Conservation (phyloP, 148 eudicot genomes). For the Arctostaphylos glauca region DNA sequence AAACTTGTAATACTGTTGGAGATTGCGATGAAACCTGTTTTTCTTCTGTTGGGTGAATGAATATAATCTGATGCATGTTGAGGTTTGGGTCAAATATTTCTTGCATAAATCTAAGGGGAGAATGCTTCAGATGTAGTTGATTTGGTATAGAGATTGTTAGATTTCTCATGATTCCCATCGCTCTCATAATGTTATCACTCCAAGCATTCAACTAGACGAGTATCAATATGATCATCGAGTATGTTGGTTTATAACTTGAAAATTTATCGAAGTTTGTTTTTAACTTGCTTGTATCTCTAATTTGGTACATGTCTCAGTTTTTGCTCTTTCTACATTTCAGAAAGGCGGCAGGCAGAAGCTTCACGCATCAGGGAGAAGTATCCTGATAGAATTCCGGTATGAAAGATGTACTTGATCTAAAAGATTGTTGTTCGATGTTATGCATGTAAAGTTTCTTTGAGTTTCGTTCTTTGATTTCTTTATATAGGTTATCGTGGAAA, state of each 20-base stretch:
- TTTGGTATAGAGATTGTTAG: neutral
- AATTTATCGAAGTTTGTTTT: neutral
- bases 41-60: neutral
- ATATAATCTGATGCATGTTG: neutral
- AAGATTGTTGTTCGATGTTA: neutral
- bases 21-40: neutral
- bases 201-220: neutral
- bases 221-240: neutral
- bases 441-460: neutral
- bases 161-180: neutral
- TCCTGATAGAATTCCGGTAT: conserved; percentile 92
- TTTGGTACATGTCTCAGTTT: neutral
- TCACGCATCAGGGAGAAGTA: conserved; percentile 93
- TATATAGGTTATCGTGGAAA: conserved; percentile 83
- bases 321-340: conserved; percentile 36
- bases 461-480: neutral
- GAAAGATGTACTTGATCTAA: conserved; percentile 1
- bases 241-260: conserved; percentile 1
- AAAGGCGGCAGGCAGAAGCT: conserved; percentile 95
- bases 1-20: neutral
- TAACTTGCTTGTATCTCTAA: neutral
- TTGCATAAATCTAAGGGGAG: neutral
- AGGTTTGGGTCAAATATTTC: neutral
- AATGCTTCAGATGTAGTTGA: neutral
- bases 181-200: neutral